phyloP scores from a whole-genome alignment of 176 grass and related monocot species.

The Carex myosuroides region DNA sequence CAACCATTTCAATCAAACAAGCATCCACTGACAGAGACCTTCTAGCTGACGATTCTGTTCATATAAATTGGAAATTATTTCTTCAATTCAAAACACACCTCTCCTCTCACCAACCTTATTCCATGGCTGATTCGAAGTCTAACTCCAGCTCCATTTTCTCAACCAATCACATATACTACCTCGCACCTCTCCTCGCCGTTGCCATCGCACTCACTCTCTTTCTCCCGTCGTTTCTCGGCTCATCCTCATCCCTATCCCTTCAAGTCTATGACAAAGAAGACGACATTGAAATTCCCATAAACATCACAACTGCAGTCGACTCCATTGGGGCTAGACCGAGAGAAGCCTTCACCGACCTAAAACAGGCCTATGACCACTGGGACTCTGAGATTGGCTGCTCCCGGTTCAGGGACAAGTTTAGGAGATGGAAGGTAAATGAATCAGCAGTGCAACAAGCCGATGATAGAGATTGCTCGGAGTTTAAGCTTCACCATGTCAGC shows the following conservation, averaged over 20 bases:
- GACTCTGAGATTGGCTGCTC: slow-evolving; percentile 36
- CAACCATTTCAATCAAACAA: neutral
- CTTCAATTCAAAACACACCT: neutral
- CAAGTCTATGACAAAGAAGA: neutral
- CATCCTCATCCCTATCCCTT: neutral
- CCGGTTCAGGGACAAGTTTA: slow-evolving; percentile 27
- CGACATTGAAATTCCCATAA: neutral
- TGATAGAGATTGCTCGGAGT: slow-evolving; percentile 11
- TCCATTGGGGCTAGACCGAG: slow-evolving; percentile 21
- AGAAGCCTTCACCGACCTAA: slow-evolving; percentile 29
- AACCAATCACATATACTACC: slow-evolving; percentile 30
- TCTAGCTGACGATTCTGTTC: neutral
- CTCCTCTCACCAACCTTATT: neutral
- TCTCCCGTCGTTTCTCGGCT: slow-evolving; percentile 34
- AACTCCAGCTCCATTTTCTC: slow-evolving; percentile 4
- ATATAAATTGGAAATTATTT: neutral
- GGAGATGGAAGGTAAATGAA: slow-evolving; percentile 26
- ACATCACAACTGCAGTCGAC: slow-evolving; percentile 16
- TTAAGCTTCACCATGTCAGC: slow-evolving; percentile 23
- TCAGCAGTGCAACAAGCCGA: slow-evolving; percentile 25
- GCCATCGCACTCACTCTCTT: slow-evolving; percentile 24
- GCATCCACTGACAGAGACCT: slow-evolving; percentile 16
- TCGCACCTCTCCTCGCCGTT: slow-evolving; percentile 28
- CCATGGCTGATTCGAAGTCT: slow-evolving; percentile 23
- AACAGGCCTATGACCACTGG: slow-evolving; percentile 27